Evolutionary conservation across 106 monocot genomes (phyloP), one percentile per base, ranked within the genome.

Genomic region (Ottelia alismoides): DNA sequence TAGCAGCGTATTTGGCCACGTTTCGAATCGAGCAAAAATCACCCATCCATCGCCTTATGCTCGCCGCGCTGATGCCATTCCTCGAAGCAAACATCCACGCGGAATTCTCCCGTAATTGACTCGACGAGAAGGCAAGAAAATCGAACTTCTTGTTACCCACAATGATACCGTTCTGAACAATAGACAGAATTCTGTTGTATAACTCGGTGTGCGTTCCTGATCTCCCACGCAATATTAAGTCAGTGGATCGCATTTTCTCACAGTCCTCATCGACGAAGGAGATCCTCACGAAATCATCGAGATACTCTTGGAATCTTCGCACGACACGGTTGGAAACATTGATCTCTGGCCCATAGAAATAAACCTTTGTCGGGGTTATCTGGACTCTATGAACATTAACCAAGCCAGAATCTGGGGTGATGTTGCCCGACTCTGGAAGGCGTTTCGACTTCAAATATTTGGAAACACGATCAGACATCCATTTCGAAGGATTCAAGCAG

Each of bases 61-160:
- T 45, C 22, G 43, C 51, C 17, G 88, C 88, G 62, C 61, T 65
- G 60, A 81, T 28, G 21, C 66, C 74, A n/a, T 19, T 55, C 19
- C 47, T 76, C 40, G 88, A 81, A 57, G 88, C 84, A 78, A 94
- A 94, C 88, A 94, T 88, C 94, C 94, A 94, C 49, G 63, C 49
- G 52, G 94, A 88, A 69, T 66, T 84, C 28, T 94, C 94, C 31
- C 81, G 69, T 35, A 94, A 69, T 53, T 94, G 88, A 35, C 88
- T 94, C 20, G 88, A 73, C 52, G 88, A 94, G 61, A 94, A 94
- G n/a, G 81, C 94, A 35, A 88, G 81, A 57, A 88, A 94, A n/a
- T 88, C 84, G 61, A 88, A 94, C 52, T 78, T 84, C 73, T 84
- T 88, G 30, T 74, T 73, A 25, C 88, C 84, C 29, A 94, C 35